These are phyloP conservation scores for Aspergillus persii DNA, from an alignment of 2,329 filamentous ascomycete genomes.

Conservation along the genomic window DNA sequence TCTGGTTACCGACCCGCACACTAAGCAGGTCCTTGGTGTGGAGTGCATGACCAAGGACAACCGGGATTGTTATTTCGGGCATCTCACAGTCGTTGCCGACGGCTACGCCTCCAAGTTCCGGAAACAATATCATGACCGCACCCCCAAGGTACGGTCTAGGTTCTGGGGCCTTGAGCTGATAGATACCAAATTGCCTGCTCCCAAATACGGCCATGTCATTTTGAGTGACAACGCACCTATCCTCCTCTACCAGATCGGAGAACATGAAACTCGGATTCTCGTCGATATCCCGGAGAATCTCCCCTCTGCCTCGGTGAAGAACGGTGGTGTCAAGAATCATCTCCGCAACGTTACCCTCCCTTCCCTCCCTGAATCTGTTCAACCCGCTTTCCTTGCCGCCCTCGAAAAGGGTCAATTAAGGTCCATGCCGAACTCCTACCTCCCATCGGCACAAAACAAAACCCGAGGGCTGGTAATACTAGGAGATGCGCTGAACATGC, in stretches of 20 bases:
- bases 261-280: conserved; percentile 85
- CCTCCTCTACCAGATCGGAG: conserved; percentile 94
- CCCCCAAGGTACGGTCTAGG: conserved; percentile 73
- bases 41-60: conserved; percentile 64
- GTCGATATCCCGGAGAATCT: conserved; percentile 81
- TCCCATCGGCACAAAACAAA: conserved; percentile 73
- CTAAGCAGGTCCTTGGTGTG: conserved; percentile 76
- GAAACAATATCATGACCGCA: conserved; percentile 67
- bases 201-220: conserved; percentile 80
- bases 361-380: conserved; percentile 68
- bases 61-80: conserved; percentile 79
- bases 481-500: conserved; percentile 98
- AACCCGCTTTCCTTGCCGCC: conserved; percentile 71
- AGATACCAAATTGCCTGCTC: conserved; percentile 74
- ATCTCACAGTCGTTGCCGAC: conserved; percentile 85
- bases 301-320: conserved; percentile 67
- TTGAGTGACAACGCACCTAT: conserved; percentile 76
- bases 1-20: conserved; percentile 68
- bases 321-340: conserved; percentile 82
- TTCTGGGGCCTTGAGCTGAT: conserved; percentile 94
- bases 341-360: conserved; percentile 77
- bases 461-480: conserved; percentile 74
- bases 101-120: conserved; percentile 92
- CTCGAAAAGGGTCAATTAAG: conserved; percentile 76
- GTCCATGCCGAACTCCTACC: conserved; percentile 94